Percentiles rank a stretch among this genome's conserved stretches.
phyloP scores from a whole-genome alignment of 1,284 basidiomycete species.

The Ceratobasidium sp. region DNA sequence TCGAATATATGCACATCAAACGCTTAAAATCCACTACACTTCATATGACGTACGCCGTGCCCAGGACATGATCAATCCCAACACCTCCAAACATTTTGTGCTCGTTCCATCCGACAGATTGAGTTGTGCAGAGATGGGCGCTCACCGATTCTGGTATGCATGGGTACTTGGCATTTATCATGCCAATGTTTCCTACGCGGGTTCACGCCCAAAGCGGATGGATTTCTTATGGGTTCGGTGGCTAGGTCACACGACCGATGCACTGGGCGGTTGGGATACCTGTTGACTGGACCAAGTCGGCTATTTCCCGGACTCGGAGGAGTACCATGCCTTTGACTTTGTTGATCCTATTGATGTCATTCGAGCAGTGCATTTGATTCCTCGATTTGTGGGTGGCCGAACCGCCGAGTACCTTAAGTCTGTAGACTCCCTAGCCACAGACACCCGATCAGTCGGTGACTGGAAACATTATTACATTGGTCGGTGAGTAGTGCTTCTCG shows the following conservation, averaged over 20 bases:
- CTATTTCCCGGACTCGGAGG: constrained; percentile 48
- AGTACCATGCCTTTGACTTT: constrained; percentile 54
- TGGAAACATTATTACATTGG: constrained; percentile 42
- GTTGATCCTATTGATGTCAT: constrained; percentile 54
- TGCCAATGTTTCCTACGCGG: constrained; percentile 43
- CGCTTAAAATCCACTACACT: constrained; percentile 30
- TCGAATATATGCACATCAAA: constrained; percentile 4
- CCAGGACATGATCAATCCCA: constrained; percentile 35
- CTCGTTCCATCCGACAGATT: constrained; percentile 6
- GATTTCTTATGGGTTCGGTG: constrained; percentile 51
- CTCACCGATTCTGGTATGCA: constrained; percentile 51
- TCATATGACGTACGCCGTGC: constrained; percentile 36
- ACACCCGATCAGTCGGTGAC: constrained; percentile 21
- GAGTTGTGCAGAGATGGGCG: not conserved
- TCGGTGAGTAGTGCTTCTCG: constrained; percentile 16
- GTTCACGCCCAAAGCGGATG: constrained; percentile 1
- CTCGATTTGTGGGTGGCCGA: constrained; percentile 46
- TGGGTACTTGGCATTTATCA: constrained; percentile 52
- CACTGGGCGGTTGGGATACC: constrained; percentile 44
- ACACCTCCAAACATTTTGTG: not conserved
- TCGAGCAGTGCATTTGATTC: constrained; percentile 52
- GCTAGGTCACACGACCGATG: constrained; percentile 45
- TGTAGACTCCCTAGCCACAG: constrained; percentile 23
- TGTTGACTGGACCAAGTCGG: constrained; percentile 49
- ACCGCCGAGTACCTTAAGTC: constrained; percentile 19